Evolutionary conservation across 768 basidiomycete species (phyloP), one percentile per base, ranked within the genome.

Genomic region (Boletus rubescentipes): DNA sequence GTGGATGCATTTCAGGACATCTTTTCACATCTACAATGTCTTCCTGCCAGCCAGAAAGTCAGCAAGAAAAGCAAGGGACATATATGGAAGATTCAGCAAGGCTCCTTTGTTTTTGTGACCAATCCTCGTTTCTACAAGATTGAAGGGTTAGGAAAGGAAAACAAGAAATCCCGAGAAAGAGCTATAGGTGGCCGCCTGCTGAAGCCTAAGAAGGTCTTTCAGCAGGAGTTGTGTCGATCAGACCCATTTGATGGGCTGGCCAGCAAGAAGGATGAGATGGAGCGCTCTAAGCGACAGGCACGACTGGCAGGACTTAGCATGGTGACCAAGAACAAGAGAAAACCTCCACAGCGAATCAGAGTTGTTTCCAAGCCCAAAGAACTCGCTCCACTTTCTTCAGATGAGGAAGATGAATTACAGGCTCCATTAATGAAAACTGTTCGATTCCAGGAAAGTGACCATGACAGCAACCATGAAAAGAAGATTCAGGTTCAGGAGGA

Each of bases 81-180:
- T 23, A n/a, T 57, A 11, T 57, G 55, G 55, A 52, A 18, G 8
- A 36, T 38, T 3, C 34, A 46, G 14, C 1, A 35, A 1, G 15
- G 1, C 4, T 20, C 10, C 2, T 48, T 48, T 15, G 6, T 45
- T 0, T 59, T 59, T 9, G 16, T 10, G 0, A 59, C 50, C 0
- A 59, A 59, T 39, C 46, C 58, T 1, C 32, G 2, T 9, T 59
- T 42, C 9, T 59, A 59, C 31, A 59, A 42, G 32, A 20, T 59
- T 0, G 32, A 55, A 16, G 14, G 36, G 0, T 0, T 59, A 3
- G 21, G 45, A 11, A 55, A 49, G 36, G 46, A 18, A 9, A n/a
- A n/a, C n/a, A n/a, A n/a, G n/a, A n/a, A n/a, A n/a, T n/a, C n/a
- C n/a, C n/a, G n/a, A n/a, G n/a, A n/a, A n/a, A n/a, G n/a, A n/a